Percentiles rank a stretch among this genome's conserved stretches.
phyloP scores from a whole-genome alignment of 192 early-diverging fungal genomes.

The Gamsiella multidivaricata region DNA sequence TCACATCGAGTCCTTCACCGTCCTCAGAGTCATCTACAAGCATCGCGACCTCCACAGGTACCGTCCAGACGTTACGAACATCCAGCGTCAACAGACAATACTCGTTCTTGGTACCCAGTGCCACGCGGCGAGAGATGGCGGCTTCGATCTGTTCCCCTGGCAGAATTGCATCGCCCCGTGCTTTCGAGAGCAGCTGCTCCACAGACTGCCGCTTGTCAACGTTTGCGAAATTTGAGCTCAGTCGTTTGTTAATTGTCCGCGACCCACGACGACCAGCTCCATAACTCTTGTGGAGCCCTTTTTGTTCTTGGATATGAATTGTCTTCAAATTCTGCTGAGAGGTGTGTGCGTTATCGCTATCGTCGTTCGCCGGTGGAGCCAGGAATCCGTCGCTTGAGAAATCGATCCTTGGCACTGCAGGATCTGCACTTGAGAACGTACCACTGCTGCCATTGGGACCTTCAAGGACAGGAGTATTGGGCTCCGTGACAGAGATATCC shows the following conservation, averaged over 20 bases:
- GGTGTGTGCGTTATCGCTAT: neutral
- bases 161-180: slow-evolving; percentile 36
- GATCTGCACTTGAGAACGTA: slow-evolving; percentile 7
- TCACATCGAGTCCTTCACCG: slow-evolving; percentile 38
- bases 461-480: slow-evolving; percentile 30
- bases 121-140: slow-evolving; percentile 45
- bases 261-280: slow-evolving; percentile 40
- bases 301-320: slow-evolving; percentile 11
- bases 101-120: slow-evolving; percentile 62
- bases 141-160: slow-evolving; percentile 52
- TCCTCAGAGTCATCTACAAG: slow-evolving; percentile 70
- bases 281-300: neutral
- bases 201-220: slow-evolving; percentile 52
- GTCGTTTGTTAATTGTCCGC: slow-evolving; percentile 42
- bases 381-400: slow-evolving; percentile 55
- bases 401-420: slow-evolving; percentile 46
- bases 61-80: slow-evolving; percentile 76
- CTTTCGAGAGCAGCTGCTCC: slow-evolving; percentile 48
- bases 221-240: slow-evolving; percentile 49
- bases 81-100: slow-evolving; percentile 85
- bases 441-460: neutral
- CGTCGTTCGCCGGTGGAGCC: slow-evolving; percentile 22
- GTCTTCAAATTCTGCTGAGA: neutral
- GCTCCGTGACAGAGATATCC: slow-evolving; percentile 42
- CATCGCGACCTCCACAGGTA: slow-evolving; percentile 79